Percentiles rank a stretch among this genome's conserved stretches.
Conservation (phyloP, 2,329 filamentous ascomycete genomes). For the Cordyceps fumosorosea region DNA sequence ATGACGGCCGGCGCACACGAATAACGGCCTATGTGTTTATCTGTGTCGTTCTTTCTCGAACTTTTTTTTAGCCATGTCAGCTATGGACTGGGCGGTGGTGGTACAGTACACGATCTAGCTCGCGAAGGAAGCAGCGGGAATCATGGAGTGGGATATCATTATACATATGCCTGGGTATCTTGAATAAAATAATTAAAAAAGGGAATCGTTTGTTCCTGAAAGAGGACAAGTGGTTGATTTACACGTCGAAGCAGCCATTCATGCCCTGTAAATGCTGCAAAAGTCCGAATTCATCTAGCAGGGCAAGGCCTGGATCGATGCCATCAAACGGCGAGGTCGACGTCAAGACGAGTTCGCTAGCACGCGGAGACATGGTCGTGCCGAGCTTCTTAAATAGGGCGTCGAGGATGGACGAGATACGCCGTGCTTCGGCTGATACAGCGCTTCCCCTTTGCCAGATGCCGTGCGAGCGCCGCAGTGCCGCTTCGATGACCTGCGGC, state of each 20-base stretch:
- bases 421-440: conserved; percentile 1
- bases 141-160: neutral
- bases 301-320: neutral
- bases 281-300: conserved; percentile 10
- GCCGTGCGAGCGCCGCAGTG: conserved; percentile 4
- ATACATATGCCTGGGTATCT: neutral
- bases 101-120: conserved; percentile 3
- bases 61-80: neutral
- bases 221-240: neutral
- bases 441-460: neutral
- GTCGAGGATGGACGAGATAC: conserved; percentile 5
- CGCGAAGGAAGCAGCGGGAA: neutral
- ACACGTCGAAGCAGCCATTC: conserved; percentile 12
- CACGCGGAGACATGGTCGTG: neutral
- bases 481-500: neutral
- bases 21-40: neutral
- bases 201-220: neutral
- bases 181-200: neutral
- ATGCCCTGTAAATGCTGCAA: conserved; percentile 13
- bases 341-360: neutral
- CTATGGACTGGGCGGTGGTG: neutral
- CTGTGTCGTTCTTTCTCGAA: neutral
- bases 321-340: neutral
- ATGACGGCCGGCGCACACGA: conserved; percentile 6
- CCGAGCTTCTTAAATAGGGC: neutral